Base-by-base conservation (phyloP, 768 basidiomycete genomes). In the Vararia minispora region DNA sequence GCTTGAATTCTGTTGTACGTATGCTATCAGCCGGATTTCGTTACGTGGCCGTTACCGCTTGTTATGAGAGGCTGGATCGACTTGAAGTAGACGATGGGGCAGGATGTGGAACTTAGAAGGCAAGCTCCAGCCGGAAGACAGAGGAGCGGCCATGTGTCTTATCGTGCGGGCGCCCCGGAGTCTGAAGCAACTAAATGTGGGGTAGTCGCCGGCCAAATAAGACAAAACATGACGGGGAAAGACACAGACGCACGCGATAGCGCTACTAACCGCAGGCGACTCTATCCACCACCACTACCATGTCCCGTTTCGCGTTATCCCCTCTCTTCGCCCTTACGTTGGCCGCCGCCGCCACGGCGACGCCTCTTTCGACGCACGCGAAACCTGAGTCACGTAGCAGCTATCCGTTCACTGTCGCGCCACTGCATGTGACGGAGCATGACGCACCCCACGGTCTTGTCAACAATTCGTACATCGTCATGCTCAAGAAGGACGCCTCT, bases 381-480 rank as follows among this genome's bases (percentile, higher is more conserved):
- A 52, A 64, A 43, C 37, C 57, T 38, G 39, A 57, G 5, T 52
- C 54, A n/a, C 51, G 53, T 22, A 40, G 46, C 30, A 65, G 66
- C 32, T 59, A 69, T 17, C 62, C 71, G 30, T 53, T 81, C 28
- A 48, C 64, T 12, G 56, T 76, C 33, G 84, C 83, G 7, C 82
- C 83, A 22, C 60, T 86, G 35, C 46, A 40, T 26, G 37, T 39
- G 7, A 39, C 70, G 39, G 69, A 64, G 26, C 62, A 62, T 27
- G 62, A 74, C 45, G 78, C 82, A 52, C 71, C 75, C 37, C 76
- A 84, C 59, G 76, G 79, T 36, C 65, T 73, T 40, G 63, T 92
- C 56, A 79, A 83, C 64, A 82, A 92, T 68, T 85, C 87, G n/a
- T 98, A 97, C 65, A 89, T 98, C 46, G 75, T 98, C 57, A 71